These are phyloP conservation scores for Chaetothyriales sp. DNA, from an alignment of 2,329 filamentous ascomycete genomes.

Conservation along the genomic window DNA sequence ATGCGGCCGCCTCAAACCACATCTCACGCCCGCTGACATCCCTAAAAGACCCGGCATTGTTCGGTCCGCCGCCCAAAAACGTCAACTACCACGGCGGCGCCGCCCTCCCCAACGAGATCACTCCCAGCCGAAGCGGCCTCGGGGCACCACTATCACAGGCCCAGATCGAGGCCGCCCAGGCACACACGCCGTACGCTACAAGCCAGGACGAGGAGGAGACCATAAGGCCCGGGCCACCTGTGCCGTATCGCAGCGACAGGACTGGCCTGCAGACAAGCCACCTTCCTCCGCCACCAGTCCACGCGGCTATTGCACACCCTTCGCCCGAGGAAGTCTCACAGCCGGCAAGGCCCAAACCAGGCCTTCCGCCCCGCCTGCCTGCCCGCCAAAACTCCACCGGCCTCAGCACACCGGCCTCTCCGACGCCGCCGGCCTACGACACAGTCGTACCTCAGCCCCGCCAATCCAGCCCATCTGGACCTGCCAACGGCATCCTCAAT, in stretches of 20 bases:
- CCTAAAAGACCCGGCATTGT: slow-evolving; percentile 62
- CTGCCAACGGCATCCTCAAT: slow-evolving; percentile 33
- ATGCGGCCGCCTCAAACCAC: slow-evolving; percentile 29
- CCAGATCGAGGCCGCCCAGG: slow-evolving; percentile 23
- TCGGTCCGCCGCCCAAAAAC: slow-evolving; percentile 68
- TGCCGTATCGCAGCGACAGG: slow-evolving; percentile 56
- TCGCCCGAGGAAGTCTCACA: slow-evolving; percentile 19
- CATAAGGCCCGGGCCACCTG: slow-evolving; percentile 38
- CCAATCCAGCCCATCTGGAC: slow-evolving; percentile 8
- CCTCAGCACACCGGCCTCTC: slow-evolving; percentile 24
- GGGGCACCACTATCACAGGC: slow-evolving; percentile 31
- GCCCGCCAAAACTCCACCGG: slow-evolving; percentile 47
- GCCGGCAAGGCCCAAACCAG: slow-evolving; percentile 35
- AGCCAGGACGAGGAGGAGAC: slow-evolving; percentile 20
- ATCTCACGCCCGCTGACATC: slow-evolving; percentile 51
- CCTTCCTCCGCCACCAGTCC: slow-evolving; percentile 55
- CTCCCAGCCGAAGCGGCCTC: slow-evolving; percentile 29
- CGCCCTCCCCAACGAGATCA: slow-evolving; percentile 32
- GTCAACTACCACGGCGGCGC: slow-evolving; percentile 36
- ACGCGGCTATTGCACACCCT: slow-evolving; percentile 27
- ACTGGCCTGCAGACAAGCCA: slow-evolving; percentile 56
- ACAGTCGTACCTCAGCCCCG: slow-evolving; percentile 22
- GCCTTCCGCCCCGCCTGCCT: slow-evolving; percentile 56
- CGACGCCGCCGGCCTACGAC: slow-evolving; percentile 35
- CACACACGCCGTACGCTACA: slow-evolving; percentile 20